Conservation (phyloP, 352 stramenopile species). For the Phytophthora ohioensis region DNA sequence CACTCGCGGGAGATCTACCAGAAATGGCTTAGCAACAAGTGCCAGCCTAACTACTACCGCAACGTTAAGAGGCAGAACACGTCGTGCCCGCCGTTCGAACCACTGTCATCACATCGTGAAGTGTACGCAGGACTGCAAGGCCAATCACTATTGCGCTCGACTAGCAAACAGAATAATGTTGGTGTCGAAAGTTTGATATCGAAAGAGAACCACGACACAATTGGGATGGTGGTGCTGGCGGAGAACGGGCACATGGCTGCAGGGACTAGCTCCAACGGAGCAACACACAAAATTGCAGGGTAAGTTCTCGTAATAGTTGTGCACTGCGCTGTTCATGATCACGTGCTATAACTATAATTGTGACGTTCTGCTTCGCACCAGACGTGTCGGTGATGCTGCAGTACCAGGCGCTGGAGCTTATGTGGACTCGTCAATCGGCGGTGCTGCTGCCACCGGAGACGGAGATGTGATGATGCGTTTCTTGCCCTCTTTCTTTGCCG, state of each 20-base stretch:
- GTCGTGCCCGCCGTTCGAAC: constrained; percentile 85
- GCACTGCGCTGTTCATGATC: constrained; percentile 6
- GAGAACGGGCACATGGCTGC: constrained; percentile 73
- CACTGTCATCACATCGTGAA: constrained; percentile 34
- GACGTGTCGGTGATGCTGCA: constrained; percentile 89
- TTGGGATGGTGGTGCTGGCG: constrained; percentile 88
- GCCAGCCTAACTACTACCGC: constrained; percentile 93
- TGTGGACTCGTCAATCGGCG: constrained; percentile 83
- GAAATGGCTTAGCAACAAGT: constrained; percentile 68
- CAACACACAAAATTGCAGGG: constrained; percentile 91
- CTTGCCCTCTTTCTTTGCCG: constrained; percentile 83
- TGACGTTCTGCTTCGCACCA: constrained; percentile 26
- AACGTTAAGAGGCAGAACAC: constrained; percentile 74
- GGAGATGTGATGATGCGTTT: constrained; percentile 95
- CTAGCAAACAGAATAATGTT: constrained; percentile 29
- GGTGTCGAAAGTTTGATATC: constrained; percentile 49
- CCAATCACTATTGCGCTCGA: constrained; percentile 26
- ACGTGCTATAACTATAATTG: constrained; percentile 1
- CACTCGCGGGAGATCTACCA: constrained; percentile 62
- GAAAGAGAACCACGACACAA: constrained; percentile 90
- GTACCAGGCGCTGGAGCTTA: constrained; percentile 89
- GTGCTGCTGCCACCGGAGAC: constrained; percentile 88
- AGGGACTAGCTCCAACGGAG: constrained; percentile 91
- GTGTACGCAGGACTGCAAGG: constrained; percentile 35
- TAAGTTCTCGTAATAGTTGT: constrained; percentile 23